Percentiles rank a stretch among this genome's conserved stretches.
phyloP scores from a whole-genome alignment of 768 basidiomycete species.

The Tricholoma matsutake region DNA sequence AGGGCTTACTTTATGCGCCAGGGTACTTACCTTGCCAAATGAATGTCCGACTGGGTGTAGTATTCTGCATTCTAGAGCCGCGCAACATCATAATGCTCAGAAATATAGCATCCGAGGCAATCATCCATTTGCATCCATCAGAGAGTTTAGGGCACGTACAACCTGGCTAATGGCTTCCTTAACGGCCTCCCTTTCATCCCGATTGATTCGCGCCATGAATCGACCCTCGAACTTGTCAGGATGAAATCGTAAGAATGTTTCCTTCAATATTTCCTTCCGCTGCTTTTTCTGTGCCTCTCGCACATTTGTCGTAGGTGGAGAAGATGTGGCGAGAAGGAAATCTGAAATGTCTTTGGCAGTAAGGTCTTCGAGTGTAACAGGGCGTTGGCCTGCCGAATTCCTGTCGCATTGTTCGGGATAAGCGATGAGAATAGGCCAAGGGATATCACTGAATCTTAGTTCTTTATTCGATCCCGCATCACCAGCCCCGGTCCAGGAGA shows the following conservation, averaged over 20 bases:
- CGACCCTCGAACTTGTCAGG: slow-evolving; percentile 83
- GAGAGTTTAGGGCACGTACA: slow-evolving; percentile 52
- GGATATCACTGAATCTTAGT: slow-evolving; percentile 58
- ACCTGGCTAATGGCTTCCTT: slow-evolving; percentile 62
- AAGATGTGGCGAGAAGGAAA: slow-evolving; percentile 43
- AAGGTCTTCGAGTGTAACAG: slow-evolving; percentile 42
- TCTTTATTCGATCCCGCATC: slow-evolving; percentile 16
- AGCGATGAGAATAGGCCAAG: slow-evolving; percentile 60
- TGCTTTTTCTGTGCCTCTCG: slow-evolving; percentile 38
- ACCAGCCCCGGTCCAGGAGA: slow-evolving; percentile 32
- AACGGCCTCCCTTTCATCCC: slow-evolving; percentile 47
- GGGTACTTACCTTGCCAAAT: not conserved
- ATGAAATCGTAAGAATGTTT: slow-evolving; percentile 71
- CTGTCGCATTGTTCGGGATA: slow-evolving; percentile 24
- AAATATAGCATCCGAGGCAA: not conserved
- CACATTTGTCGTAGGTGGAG: slow-evolving; percentile 8
- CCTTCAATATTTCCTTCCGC: slow-evolving; percentile 60
- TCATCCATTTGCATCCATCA: slow-evolving; percentile 41
- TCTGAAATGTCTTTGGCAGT: slow-evolving; percentile 51
- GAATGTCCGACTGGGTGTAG: no score
- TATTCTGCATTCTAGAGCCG: not conserved
- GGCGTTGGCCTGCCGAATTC: slow-evolving; percentile 4
- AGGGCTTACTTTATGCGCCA: not conserved
- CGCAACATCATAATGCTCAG: not conserved
- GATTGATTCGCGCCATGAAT: slow-evolving; percentile 49